Conservation (phyloP, 2,329 filamentous ascomycete species). For the Paecilomyces variotii region DNA sequence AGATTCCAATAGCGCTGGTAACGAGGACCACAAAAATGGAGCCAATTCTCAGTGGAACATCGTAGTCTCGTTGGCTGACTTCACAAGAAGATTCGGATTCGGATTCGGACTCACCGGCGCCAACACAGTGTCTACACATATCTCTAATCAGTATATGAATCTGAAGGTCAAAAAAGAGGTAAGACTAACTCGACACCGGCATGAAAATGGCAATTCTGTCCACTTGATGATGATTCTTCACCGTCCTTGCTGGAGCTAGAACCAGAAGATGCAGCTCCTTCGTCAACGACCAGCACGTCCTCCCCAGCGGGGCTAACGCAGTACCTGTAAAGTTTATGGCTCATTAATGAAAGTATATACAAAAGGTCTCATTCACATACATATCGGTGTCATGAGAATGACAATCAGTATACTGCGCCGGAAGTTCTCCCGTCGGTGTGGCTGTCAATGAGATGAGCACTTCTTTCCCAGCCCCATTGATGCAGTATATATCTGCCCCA, state of each 20-base stretch:
- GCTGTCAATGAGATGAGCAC: constrained; percentile 34
- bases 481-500: constrained; percentile 27
- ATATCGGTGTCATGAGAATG: constrained; percentile 52
- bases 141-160: constrained; percentile 4
- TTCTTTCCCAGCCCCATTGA: constrained; percentile 26
- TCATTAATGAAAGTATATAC: background rate
- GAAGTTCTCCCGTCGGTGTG: constrained; percentile 49
- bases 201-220: constrained; percentile 62
- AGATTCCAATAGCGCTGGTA: constrained; percentile 51
- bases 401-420: constrained; percentile 57
- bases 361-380: constrained; percentile 35
- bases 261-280: constrained; percentile 17
- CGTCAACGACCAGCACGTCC: constrained; percentile 50
- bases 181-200: constrained; percentile 63
- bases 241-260: constrained; percentile 20
- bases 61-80: constrained; percentile 49
- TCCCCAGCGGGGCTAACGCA: constrained; percentile 53
- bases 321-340: constrained; percentile 38
- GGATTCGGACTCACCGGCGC: constrained; percentile 38
- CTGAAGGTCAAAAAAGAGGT: background rate
- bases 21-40: constrained; percentile 19
- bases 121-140: constrained; percentile 45
- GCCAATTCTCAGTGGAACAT: constrained; percentile 60
- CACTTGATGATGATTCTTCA: constrained; percentile 11
- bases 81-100: constrained; percentile 37